phyloP scores from a whole-genome alignment of 768 basidiomycete species.

The Amanita rimosa region DNA sequence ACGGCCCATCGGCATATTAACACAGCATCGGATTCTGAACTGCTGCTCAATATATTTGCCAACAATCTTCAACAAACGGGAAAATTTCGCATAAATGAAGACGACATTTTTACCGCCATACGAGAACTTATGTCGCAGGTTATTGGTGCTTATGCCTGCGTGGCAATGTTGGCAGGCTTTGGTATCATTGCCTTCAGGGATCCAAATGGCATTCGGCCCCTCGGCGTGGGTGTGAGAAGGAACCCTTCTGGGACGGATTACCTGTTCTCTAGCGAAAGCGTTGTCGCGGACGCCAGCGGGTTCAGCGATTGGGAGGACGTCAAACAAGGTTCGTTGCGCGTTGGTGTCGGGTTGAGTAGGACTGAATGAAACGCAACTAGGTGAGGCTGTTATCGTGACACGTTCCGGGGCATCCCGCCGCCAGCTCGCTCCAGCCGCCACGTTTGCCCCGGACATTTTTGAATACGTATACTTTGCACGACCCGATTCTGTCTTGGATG shows the following conservation, averaged over 20 bases:
- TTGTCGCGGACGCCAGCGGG: constrained; percentile 89
- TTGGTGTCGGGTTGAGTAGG: neutral
- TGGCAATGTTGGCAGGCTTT: constrained; percentile 98
- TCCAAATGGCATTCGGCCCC: constrained; percentile 92
- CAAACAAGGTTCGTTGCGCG: constrained; percentile 52
- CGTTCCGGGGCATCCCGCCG: constrained; percentile 65
- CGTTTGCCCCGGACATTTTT: constrained; percentile 96
- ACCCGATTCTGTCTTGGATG: constrained; percentile 95
- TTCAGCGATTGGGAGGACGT: constrained; percentile 93
- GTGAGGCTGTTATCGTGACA: constrained; percentile 95
- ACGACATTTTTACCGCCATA: constrained; percentile 95
- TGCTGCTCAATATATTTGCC: constrained; percentile 95
- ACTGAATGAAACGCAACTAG: constrained; percentile 23
- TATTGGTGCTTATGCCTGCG: constrained; percentile 92
- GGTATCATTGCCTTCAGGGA: constrained; percentile 97
- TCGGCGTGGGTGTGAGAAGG: constrained; percentile 74
- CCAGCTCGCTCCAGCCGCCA: constrained; percentile 54
- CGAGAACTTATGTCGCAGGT: constrained; percentile 81
- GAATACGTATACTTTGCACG: constrained; percentile 98
- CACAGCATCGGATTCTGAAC: constrained; percentile 95
- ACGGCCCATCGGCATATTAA: constrained; percentile 98
- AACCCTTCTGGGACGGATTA: constrained; percentile 62
- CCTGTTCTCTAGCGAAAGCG: constrained; percentile 89
- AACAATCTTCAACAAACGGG: constrained; percentile 97
- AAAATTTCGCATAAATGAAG: constrained; percentile 98